Conservation (phyloP, 495 filamentous ascomycete species). For the Hypoxylon fragiforme region DNA sequence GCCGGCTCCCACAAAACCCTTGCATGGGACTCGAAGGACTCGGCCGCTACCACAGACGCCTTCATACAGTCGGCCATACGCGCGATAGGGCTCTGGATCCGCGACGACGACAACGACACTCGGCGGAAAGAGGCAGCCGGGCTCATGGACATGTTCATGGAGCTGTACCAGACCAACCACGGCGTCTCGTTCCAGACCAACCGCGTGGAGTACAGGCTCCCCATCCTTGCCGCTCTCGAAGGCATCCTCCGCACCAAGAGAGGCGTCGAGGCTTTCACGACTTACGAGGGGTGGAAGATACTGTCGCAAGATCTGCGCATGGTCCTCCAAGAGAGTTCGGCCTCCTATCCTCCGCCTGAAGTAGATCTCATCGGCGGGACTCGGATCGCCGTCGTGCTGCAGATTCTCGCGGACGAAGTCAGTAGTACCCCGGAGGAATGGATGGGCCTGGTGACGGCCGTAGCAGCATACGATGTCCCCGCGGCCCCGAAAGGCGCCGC, state of each 20-base stretch:
- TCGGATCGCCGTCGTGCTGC: constrained; percentile 57
- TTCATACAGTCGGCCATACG: constrained; percentile 58
- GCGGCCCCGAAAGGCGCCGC: background rate
- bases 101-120: constrained; percentile 63
- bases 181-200: constrained; percentile 14
- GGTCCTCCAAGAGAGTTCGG: constrained; percentile 37
- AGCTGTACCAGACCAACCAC: constrained; percentile 50
- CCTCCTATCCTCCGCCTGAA: constrained; percentile 11
- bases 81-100: constrained; percentile 61
- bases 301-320: constrained; percentile 50
- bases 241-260: constrained; percentile 48
- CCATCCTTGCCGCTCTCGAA: constrained; percentile 58
- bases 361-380: constrained; percentile 48
- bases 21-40: constrained; percentile 54
- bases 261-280: constrained; percentile 49
- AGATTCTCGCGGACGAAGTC: constrained; percentile 50
- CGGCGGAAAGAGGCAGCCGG: constrained; percentile 57
- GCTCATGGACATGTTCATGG: constrained; percentile 60
- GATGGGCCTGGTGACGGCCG: constrained; percentile 48
- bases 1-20: constrained; percentile 45
- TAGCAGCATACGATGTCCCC: constrained; percentile 42
- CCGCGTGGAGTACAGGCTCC: constrained; percentile 51
- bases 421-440: constrained; percentile 48
- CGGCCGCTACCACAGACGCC: constrained; percentile 42
- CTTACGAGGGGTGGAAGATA: constrained; percentile 53